These are phyloP conservation scores for Dictyostelium purpureum DNA, from an alignment of 78 protist species.

Conservation along the genomic window DNA sequence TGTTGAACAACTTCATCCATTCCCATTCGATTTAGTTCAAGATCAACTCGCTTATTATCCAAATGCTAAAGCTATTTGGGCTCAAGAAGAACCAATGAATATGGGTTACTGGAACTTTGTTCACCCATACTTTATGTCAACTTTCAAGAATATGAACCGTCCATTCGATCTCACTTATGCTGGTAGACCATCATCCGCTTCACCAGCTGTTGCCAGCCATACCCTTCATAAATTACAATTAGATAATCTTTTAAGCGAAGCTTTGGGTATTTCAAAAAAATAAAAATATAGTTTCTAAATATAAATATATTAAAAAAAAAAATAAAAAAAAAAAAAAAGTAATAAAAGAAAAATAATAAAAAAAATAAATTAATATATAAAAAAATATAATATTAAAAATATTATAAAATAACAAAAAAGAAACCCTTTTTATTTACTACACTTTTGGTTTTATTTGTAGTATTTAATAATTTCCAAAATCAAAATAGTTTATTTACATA, in stretches of 20 bases:
- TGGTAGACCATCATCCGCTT: conserved; percentile 88
- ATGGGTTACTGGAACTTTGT: conserved; percentile 90
- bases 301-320: no score
- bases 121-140: conserved; percentile 38
- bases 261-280: conserved; percentile 38
- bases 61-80: conserved; percentile 88
- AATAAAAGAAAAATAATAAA: no score
- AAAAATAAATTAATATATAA: no score
- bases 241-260: conserved; percentile 38
- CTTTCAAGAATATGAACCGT: conserved; percentile 28
- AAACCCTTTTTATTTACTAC: no score
- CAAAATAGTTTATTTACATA: no score
- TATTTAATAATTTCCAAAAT: no score
- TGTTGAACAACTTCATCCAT: conserved; percentile 96
- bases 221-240: conserved; percentile 52
- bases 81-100: conserved; percentile 96
- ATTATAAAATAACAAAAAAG: no score
- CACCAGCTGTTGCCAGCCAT: conserved; percentile 86
- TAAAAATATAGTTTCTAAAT: no score
- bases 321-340: no score
- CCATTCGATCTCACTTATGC: conserved; percentile 65
- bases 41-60: conserved; percentile 65
- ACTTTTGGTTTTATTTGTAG: no score
- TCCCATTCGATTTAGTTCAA: conserved; percentile 93
- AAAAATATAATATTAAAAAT: no score